Evolutionary conservation across 2,329 filamentous ascomycete species (phyloP).

Genomic region (Aureobasidium mangrovei): DNA sequence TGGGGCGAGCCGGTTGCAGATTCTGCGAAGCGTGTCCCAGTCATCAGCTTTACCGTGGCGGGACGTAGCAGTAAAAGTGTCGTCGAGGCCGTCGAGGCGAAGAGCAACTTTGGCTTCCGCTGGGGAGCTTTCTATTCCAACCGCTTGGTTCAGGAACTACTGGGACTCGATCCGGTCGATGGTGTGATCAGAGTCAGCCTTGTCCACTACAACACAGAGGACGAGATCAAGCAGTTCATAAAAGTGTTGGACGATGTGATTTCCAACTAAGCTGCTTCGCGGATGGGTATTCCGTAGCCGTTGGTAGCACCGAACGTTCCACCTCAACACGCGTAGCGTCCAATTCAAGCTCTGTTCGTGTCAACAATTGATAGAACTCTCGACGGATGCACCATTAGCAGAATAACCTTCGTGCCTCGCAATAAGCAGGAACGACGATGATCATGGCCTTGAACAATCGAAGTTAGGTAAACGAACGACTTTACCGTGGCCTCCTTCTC

Average conservation of each 20-base stretch:
- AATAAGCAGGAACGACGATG: too few species aligned
- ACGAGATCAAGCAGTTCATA: constrained; percentile 48
- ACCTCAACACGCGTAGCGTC: too few species aligned
- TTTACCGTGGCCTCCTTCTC: too few species aligned
- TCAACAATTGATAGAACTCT: too few species aligned
- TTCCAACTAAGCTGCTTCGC: background rate
- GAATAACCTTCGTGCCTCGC: too few species aligned
- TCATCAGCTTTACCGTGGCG: constrained; percentile 57
- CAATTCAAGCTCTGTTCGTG: too few species aligned
- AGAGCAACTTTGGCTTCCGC: constrained; percentile 52
- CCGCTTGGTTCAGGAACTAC: constrained; percentile 49
- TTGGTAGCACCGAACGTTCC: too few species aligned
- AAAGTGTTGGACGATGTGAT: constrained; percentile 43
- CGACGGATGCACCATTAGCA: too few species aligned
- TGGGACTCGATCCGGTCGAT: constrained; percentile 47
- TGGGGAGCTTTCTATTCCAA: constrained; percentile 64
- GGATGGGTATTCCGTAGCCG: too few species aligned
- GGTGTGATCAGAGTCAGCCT: constrained; percentile 63
- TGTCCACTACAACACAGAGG: constrained; percentile 61
- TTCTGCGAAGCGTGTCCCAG: constrained; percentile 48
- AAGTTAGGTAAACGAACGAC: too few species aligned
- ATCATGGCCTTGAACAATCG: too few species aligned
- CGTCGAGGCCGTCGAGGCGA: constrained; percentile 53
- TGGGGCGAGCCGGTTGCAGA: constrained; percentile 48
- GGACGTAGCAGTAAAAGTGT: constrained; percentile 49